Base-by-base conservation (phyloP, 1,284 basidiomycete species). In the Pseudozyma thailandica region DNA sequence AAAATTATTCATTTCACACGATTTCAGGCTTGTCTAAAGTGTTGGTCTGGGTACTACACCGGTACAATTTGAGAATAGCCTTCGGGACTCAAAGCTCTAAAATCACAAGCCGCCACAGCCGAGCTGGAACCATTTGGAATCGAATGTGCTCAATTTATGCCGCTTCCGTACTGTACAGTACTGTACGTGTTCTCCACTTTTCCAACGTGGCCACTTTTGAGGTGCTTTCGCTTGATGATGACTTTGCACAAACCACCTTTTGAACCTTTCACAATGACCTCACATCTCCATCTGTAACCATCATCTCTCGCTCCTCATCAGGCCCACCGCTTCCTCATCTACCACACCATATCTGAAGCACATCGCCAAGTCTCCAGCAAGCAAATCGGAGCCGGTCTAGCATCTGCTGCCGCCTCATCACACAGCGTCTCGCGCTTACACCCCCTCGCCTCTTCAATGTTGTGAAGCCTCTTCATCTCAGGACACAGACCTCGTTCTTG, bases 201-300 rank as follows among this genome's bases (percentile, higher is more conserved):
- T n/a, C n/a, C 23, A 55, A 55, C 52, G 52, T 54, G 52, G 52
- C 51, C 16, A 43, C 21, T 23, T 9, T 30, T 21, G 13, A 35
- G n/a, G 5, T 16, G 33, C 8, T 10, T 10, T 23, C 23, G 37
- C 26, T 28, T 30, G 43, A 21, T 44, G 45, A 48, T 56, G 53
- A 56, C 53, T 49, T 49, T 44, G 53, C 53, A 44, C 53, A 37
- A 37, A 42, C 16, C 38, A 25, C 16, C 30, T 7, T 20, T 15
- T n/a, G n/a, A n/a, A n/a, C 12, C 38, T 35, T 23, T 15, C 7
- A 28, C 28, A 27, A 16, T 56, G 18, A 48, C 33, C 28, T 43
- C 53, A 21, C 45, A 39, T 31, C 20, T 27, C 20, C 15, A 41
- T 7, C 38, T 16, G 33, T 35, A 6, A n/a, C 33, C 13, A 41